These are phyloP conservation scores for Penicillium verrucosum DNA, from an alignment of 2,329 filamentous ascomycete genomes.

Conservation along the genomic window DNA sequence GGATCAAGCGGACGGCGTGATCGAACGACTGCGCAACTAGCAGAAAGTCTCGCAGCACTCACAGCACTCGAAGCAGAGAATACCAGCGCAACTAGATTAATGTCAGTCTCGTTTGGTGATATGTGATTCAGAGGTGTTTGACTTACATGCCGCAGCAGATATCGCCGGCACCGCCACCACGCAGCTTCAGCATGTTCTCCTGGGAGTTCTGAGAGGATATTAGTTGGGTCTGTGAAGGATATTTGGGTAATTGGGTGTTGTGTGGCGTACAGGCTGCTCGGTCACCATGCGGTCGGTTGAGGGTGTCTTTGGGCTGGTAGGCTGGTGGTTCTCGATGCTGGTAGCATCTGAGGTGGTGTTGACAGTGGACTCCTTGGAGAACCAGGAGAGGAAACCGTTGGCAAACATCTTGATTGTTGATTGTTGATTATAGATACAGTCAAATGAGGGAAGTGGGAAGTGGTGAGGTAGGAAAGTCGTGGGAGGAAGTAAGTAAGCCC, in stretches of 20 bases:
- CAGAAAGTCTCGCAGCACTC: slow-evolving; percentile 34
- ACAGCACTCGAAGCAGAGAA: slow-evolving; percentile 33
- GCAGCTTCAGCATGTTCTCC: slow-evolving; percentile 27
- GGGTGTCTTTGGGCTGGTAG: slow-evolving; percentile 25
- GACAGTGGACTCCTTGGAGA: slow-evolving; percentile 23
- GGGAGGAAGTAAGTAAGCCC: neutral
- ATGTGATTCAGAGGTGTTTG: neutral
- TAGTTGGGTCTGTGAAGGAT: neutral
- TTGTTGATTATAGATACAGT: neutral
- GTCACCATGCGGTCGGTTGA: slow-evolving; percentile 17
- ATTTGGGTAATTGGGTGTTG: neutral
- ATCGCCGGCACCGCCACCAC: slow-evolving; percentile 31
- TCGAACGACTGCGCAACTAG: slow-evolving; percentile 13
- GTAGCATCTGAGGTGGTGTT: slow-evolving; percentile 21
- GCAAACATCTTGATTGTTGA: slow-evolving; percentile 16
- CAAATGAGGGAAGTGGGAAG: neutral
- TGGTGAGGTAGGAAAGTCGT: neutral
- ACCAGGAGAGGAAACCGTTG: slow-evolving; percentile 23
- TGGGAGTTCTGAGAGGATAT: slow-evolving; percentile 13
- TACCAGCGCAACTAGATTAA: slow-evolving; percentile 26
- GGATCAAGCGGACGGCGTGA: neutral
- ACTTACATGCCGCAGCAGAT: slow-evolving; percentile 35
- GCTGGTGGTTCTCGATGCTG: slow-evolving; percentile 26
- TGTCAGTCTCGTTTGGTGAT: neutral
- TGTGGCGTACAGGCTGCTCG: slow-evolving; percentile 26